Evolutionary conservation across 352 stramenopile species (phyloP), one percentile per base, ranked within the genome.

Genomic region (Plasmopara muralis): DNA sequence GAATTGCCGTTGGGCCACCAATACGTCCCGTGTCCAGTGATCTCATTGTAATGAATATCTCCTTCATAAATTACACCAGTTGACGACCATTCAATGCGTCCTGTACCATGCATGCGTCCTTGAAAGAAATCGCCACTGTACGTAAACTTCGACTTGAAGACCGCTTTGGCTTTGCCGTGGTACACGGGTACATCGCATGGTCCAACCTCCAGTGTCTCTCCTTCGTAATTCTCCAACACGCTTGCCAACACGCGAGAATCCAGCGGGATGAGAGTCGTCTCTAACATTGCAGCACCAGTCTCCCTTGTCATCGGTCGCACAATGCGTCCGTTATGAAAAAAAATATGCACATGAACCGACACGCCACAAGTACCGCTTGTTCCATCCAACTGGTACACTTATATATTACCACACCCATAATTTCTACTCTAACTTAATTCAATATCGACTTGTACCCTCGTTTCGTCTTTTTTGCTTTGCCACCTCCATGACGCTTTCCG

Each of bases 1-100:
- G 54, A 74, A 29, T 70, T 91, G 0, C 85, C 87, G 59, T 96
- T 87, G 1, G 79, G 74, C 87, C 87, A 96, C 38, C 33, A 64
- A 50, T 89, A 93, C 38, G 47, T 62, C 0, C 87, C 85, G 14
- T 42, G 28, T 16, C 86, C 86, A 7, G 60, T 61, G 33, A 93
- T 77, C 43, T 82, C 70, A 41, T 93, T 95, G 50, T 84, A 70
- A 0, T 74, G 57, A 53, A 92, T 79, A 9, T 76, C 70, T 10
- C 83, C 84, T 50, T 88, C 78, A 50, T 90, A 94, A 20, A 65
- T 50, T 6, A 86, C 70, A 20, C 77, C 73, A 38, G 57, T 75
- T 0, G 15, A 43, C 5, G 54, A 52, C 78, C 82, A 95, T 20
- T 74, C 64, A 14, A 94, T 78, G 15, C 58, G 64, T 5, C 87